phyloP scores from a whole-genome alignment of 2,329 filamentous ascomycete species.

The Zasmidium citrigriseum region DNA sequence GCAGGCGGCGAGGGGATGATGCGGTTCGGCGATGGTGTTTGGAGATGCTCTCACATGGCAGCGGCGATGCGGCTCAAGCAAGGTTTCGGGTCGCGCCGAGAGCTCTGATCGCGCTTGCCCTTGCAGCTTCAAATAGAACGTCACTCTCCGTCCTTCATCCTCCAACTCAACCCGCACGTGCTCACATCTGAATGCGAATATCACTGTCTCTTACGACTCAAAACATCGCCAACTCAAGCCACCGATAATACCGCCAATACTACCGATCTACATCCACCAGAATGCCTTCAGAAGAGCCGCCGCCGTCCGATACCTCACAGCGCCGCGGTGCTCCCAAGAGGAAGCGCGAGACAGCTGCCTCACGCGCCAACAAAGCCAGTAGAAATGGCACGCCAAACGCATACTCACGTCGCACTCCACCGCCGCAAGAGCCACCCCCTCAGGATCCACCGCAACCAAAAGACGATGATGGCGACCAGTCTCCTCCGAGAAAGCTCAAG shows the following conservation, averaged over 20 bases:
- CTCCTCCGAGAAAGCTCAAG: conserved; percentile 40
- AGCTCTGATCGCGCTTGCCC: conserved; percentile 4
- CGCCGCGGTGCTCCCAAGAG: conserved; percentile 27
- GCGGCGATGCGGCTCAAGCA: neutral
- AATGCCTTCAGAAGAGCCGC: conserved; percentile 25
- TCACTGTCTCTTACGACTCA: too few species aligned
- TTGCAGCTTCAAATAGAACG: neutral
- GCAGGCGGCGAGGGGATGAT: conserved; percentile 5
- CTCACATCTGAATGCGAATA: neutral
- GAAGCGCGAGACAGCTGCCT: conserved; percentile 32
- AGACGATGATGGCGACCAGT: conserved; percentile 29
- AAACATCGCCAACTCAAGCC: neutral
- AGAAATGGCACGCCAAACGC: conserved; percentile 33
- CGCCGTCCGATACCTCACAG: conserved; percentile 21
- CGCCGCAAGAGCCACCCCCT: conserved; percentile 22
- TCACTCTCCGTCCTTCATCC: neutral
- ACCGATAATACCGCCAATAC: too few species aligned
- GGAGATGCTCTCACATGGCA: neutral
- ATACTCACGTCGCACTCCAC: conserved; percentile 35
- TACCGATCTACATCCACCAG: neutral
- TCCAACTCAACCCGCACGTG: neutral
- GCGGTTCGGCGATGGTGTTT: conserved; percentile 1
- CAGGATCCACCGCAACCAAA: conserved; percentile 9
- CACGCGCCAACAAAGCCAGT: conserved; percentile 26
- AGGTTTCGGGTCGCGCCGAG: neutral